Evolutionary conservation across 1,139 yeast genomes (phyloP), one percentile per base, ranked within the genome.

Genomic region (Geotrichum aggregatum): DNA sequence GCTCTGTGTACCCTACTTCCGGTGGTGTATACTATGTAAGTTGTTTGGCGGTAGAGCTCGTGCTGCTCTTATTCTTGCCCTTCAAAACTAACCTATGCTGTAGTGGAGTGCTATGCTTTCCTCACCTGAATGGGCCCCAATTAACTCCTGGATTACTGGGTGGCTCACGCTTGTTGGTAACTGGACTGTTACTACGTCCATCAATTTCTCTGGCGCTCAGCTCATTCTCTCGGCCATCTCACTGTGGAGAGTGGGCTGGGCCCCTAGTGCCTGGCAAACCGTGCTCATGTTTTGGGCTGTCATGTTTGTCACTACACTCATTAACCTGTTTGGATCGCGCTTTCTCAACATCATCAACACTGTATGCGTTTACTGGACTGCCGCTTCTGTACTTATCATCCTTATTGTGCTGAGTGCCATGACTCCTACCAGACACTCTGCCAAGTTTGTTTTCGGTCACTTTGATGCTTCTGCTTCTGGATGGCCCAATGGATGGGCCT

Each of bases 401-500:
- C 52, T 60, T 14, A 60, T 61, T 38, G 57, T 60, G 34, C 54
- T 61, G 10, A 56, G 57, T 39, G 61, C 57, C 21, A 53, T 54
- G 41, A 54, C 60, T n/a, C 47, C 54, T 4, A 52, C 54, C 42
- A 52, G 57, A 16, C 54, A 58, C 44, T 46, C 58, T 2, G 62
- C 58, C 8, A 52, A 53, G 34, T 58, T 58, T 44, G 63, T 60
- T 10, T 60, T 61, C 44, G 59, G 58, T 16, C 57, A 55, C 18
- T 61, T 58, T 56, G 55, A 59, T 49, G 61, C 62, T 34, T 50
- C 58, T n/a, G 61, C 64, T 24, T 54, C 54, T 7, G 63, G 62
- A 30, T 61, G 63, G 63, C 56, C 61, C 14, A 50, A 57, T 38
- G 62, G 61, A 2, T 61, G 61, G 50, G 63, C 59, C 2, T 59